Evolutionary conservation across 306 rosid genomes (phyloP), one percentile per base, ranked within the genome.

Genomic region (Cyamopsis tetragonoloba): DNA sequence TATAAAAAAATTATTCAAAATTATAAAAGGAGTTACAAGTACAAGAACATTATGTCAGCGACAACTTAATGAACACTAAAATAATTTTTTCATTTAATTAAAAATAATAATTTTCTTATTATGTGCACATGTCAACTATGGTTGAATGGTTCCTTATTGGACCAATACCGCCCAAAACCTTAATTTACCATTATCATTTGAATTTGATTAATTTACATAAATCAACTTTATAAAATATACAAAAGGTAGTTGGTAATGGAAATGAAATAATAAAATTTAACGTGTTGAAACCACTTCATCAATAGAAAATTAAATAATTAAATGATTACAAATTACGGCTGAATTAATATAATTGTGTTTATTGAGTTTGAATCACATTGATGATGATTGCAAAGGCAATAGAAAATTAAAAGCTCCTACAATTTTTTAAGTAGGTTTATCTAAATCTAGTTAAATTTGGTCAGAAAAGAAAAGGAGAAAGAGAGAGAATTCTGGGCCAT

Each of bases 361-460:
- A 42, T 58, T 50, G 44, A 67, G 81, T 73, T 77, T 79, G 74
- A 74, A 58, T 41, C 76, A 73, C n/a, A n/a, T n/a, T 61, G 44
- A 41, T 59, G 66, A 68, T 77, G 39, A 70, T 62, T 54, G 73
- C 56, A 35, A 34, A 62, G 12, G 35, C 47, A 70, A 54, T 42
- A 70, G 3, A 67, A 51, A 67, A 34, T 6, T 19, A n/a, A n/a
- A n/a, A n/a, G n/a, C 28, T 49, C 2, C 7, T 42, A 39, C 18
- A 34, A 43, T 34, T 43, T 28, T 9, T 43, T 18, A 17, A 11
- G 24, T 10, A 7, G n/a, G 26, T 7, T n/a, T 49, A 15, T 27
- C 64, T 31, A 30, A 27, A 58, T 75, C 17, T 75, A 19, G 53
- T 68, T 4, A 61, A 41, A 27, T n/a, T n/a, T n/a, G n/a, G n/a